Conservation (phyloP, 108 stramenopile species). For the Mediolabrus comicus region DNA sequence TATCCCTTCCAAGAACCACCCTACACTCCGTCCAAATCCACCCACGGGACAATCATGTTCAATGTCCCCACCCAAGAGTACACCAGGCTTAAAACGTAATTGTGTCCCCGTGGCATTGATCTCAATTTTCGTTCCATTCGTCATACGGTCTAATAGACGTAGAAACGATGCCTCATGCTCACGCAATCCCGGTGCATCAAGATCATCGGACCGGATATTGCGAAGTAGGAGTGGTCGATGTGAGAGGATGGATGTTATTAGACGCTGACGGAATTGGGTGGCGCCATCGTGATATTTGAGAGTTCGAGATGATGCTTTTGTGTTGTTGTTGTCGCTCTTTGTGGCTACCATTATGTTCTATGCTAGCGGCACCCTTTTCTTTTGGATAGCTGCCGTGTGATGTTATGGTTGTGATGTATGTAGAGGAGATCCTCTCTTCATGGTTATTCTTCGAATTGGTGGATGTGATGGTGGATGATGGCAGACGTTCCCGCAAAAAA, state of each 20-base stretch:
- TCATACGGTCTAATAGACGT: constrained; percentile 90
- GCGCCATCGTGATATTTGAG: constrained; percentile 84
- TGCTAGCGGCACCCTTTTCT: too few species aligned
- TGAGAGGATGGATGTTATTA: constrained; percentile 75
- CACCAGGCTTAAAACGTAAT: constrained; percentile 90
- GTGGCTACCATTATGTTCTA: neutral
- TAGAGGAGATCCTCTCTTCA: too few species aligned
- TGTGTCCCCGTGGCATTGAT: constrained; percentile 98
- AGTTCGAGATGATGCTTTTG: constrained; percentile 18
- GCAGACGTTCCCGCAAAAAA: too few species aligned
- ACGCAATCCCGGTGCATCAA: constrained; percentile 77
- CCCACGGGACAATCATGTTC: constrained; percentile 85
- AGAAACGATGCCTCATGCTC: constrained; percentile 88
- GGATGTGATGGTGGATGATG: too few species aligned
- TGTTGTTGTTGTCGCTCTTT: neutral
- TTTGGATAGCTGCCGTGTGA: too few species aligned
- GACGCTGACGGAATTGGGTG: constrained; percentile 80
- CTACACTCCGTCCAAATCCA: constrained; percentile 58
- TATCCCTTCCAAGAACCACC: constrained; percentile 98
- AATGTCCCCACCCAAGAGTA: constrained; percentile 86
- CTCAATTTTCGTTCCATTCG: constrained; percentile 93
- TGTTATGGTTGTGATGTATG: too few species aligned
- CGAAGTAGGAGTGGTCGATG: constrained; percentile 78
- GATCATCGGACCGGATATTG: constrained; percentile 82
- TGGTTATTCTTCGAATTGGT: too few species aligned